Evolutionary conservation across 352 stramenopile genomes (phyloP), one percentile per base, ranked within the genome.

Genomic region (Thalassiosira livingstoniorum): DNA sequence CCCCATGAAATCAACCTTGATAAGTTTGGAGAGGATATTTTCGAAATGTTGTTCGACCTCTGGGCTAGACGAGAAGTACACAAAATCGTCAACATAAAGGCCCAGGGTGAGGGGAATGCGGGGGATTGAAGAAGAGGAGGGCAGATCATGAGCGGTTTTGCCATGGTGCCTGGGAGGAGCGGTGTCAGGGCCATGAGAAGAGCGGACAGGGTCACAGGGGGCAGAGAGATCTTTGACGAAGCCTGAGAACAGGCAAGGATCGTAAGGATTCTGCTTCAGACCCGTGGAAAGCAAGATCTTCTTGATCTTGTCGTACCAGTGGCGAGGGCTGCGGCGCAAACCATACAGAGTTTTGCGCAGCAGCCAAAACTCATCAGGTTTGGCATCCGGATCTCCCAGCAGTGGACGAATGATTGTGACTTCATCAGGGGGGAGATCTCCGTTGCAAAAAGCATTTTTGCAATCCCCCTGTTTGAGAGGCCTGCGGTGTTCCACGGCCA

Each of bases 391-490:
- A 43, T 83, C 62, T 29, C 60, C 67, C 15, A 61, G 2, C 1
- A 78, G 82, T 25, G 78, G 77, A 1, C 35, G 43, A 15, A 85
- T 51, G 4, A 84, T 57, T 1, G 47, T 74, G 21, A 58, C 39
- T 43, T 89, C 78, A 62, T 89, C 69, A 10, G 76, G 35, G 4
- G 73, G 62, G 13, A 70, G 35, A 25, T n/a, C 5, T 0, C 37
- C 62, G 39, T 70, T 54, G 37, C 62, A 70, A 57, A 87, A 90
- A 3, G 60, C 69, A 51, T 87, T 89, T 25, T 89, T 85, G 39
- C 65, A 77, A 27, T 89, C 78, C 25, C 73, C 78, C 43, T 89
- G 83, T 69, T 85, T 65, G 21, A 86, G 45, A 43, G 75, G 34
- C 7, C 70, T 13, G 43, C 71, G 58, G 0, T 70, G 7, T n/a